Evolutionary conservation across 2,329 filamentous ascomycete genomes (phyloP).

Genomic region (Colletotrichum sp.): DNA sequence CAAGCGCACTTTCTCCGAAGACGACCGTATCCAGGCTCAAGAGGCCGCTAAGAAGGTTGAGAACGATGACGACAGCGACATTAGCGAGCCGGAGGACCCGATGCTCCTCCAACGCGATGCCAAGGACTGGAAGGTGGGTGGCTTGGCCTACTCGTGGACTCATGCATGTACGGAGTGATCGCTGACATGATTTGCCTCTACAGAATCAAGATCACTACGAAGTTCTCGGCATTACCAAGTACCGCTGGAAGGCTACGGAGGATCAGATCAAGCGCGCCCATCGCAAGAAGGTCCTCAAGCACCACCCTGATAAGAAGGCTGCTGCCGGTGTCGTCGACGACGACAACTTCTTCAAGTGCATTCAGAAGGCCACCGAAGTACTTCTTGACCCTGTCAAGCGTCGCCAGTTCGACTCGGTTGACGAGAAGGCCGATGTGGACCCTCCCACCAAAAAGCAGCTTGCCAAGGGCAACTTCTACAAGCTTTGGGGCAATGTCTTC

Average conservation of each 20-base stretch:
- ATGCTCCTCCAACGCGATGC: slow-evolving; percentile 91
- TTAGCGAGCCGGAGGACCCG: slow-evolving; percentile 92
- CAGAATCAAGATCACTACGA: slow-evolving; percentile 97
- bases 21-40: slow-evolving; percentile 96
- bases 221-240: slow-evolving; percentile 89
- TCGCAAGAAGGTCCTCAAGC: slow-evolving; percentile 98
- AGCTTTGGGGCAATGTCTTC: slow-evolving; percentile 90
- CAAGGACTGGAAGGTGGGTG: slow-evolving; percentile 96
- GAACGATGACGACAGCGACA: slow-evolving; percentile 86
- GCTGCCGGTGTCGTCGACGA: slow-evolving; percentile 86
- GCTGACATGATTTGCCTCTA: neutral
- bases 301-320: slow-evolving; percentile 99
- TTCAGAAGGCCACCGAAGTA: slow-evolving; percentile 96
- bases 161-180: neutral
- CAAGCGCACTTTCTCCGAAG: slow-evolving; percentile 97
- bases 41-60: slow-evolving; percentile 95
- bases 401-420: slow-evolving; percentile 95
- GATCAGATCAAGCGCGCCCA: slow-evolving; percentile 99
- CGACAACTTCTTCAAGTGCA: slow-evolving; percentile 99
- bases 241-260: slow-evolving; percentile 90
- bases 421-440: slow-evolving; percentile 91
- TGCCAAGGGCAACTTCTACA: slow-evolving; percentile 84
- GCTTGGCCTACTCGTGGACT: neutral
- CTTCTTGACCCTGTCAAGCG: slow-evolving; percentile 91
- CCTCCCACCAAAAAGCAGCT: slow-evolving; percentile 91